Evolutionary conservation across 306 rosid genomes (phyloP).

Genomic region (Spatholobus suberectus): DNA sequence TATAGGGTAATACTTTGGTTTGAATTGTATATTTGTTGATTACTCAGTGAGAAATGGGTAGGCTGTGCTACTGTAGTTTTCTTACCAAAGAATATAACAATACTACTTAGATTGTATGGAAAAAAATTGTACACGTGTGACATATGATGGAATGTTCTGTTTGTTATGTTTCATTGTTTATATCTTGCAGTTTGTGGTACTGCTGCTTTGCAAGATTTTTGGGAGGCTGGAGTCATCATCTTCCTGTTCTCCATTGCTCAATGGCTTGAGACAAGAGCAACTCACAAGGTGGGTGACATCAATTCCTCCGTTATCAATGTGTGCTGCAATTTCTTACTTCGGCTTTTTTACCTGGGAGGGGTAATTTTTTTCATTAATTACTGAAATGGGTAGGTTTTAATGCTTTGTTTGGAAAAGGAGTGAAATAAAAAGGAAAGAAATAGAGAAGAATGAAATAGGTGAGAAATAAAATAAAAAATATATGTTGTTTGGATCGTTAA

Average conservation of each 20-base stretch:
- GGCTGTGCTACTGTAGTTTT: background rate
- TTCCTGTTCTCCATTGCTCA: slow-evolving; percentile 84
- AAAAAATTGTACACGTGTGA: background rate
- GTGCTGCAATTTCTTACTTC: background rate
- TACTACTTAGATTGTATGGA: background rate
- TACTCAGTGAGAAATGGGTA: background rate
- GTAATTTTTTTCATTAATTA: too few species aligned
- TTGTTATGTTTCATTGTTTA: background rate
- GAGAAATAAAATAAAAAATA: too few species aligned
- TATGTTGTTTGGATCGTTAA: too few species aligned
- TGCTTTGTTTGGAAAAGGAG: too few species aligned
- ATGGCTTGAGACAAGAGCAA: slow-evolving; percentile 87
- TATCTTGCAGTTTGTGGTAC: slow-evolving; percentile 75
- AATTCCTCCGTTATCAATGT: background rate
- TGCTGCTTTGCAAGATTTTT: slow-evolving; percentile 66
- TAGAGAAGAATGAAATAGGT: too few species aligned
- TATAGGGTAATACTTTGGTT: background rate
- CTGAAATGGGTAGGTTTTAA: too few species aligned
- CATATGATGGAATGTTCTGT: background rate
- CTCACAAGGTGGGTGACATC: slow-evolving; percentile 66
- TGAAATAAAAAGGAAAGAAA: too few species aligned
- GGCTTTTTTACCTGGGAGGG: too few species aligned
- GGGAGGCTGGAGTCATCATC: slow-evolving; percentile 85
- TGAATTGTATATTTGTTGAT: background rate
- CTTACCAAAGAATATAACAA: background rate